A percentile compares a stretch with the other conserved stretches of the same genome.
phyloP scores from a whole-genome alignment of 192 early-diverging fungal genomes.

The Gonapodya sp. region DNA sequence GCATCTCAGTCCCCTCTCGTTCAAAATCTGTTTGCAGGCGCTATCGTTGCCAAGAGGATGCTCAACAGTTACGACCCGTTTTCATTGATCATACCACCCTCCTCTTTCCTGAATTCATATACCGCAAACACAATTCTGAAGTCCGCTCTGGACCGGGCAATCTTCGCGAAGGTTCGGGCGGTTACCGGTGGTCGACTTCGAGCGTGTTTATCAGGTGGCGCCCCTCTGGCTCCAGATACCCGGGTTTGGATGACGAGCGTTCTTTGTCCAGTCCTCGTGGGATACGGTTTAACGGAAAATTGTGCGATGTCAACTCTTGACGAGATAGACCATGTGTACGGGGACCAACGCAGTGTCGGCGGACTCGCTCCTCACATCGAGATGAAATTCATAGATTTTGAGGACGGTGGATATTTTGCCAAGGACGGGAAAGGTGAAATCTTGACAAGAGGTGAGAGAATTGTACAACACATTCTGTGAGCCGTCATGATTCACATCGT shows the following conservation, averaged over 20 bases:
- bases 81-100: constrained; percentile 54
- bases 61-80: constrained; percentile 24
- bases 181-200: constrained; percentile 78
- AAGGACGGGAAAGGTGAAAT: constrained; percentile 65
- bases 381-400: constrained; percentile 69
- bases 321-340: constrained; percentile 6
- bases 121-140: neutral
- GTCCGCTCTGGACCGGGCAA: constrained; percentile 42
- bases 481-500: neutral
- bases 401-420: constrained; percentile 47
- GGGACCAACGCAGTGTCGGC: constrained; percentile 39
- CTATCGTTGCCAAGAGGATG: constrained; percentile 59
- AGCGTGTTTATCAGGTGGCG: constrained; percentile 77
- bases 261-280: constrained; percentile 74
- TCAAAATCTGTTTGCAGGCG: constrained; percentile 67
- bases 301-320: constrained; percentile 15
- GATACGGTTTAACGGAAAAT: constrained; percentile 81
- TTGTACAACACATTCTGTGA: neutral
- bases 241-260: constrained; percentile 70
- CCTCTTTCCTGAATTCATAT: constrained; percentile 24
- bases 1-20: constrained; percentile 29
- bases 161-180: constrained; percentile 74
- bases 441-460: constrained; percentile 57
- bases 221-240: constrained; percentile 73
- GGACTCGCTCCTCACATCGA: constrained; percentile 66